These are phyloP conservation scores for Conidiobolus incongruus DNA, from an alignment of 371 early-diverging fungal species.

Conservation along the genomic window DNA sequence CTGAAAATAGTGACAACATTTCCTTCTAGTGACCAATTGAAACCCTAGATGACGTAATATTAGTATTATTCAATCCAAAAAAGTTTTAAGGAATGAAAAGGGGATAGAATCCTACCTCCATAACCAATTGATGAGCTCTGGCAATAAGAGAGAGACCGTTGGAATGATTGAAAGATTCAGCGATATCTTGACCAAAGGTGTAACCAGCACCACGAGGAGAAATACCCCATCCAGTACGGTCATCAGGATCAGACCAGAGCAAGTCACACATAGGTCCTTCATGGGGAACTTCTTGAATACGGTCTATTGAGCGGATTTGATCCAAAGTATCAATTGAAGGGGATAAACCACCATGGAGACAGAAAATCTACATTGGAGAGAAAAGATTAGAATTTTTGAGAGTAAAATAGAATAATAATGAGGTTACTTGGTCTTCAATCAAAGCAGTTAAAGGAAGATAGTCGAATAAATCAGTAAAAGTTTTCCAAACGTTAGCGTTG, in stretches of 20 bases:
- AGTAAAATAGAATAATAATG: background rate
- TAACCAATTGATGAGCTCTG: constrained; percentile 98
- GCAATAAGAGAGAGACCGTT: constrained; percentile 94
- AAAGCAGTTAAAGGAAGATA: constrained; percentile 94
- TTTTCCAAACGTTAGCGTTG: constrained; percentile 96
- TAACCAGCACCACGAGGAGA: constrained; percentile 98
- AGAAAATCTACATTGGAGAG: constrained; percentile 26
- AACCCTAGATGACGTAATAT: constrained; percentile 1
- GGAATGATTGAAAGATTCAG: constrained; percentile 88
- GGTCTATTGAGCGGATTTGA: constrained; percentile 89
- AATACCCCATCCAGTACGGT: constrained; percentile 95
- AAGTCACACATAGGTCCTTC: constrained; percentile 96
- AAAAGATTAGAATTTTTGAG: background rate
- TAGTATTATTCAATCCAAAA: background rate
- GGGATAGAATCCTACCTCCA: constrained; percentile 43
- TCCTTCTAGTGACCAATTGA: constrained; percentile 65
- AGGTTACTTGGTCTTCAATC: constrained; percentile 56
- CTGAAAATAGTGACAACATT: constrained; percentile 98
- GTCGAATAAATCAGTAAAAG: constrained; percentile 97
- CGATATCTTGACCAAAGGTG: constrained; percentile 90
- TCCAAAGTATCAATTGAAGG: constrained; percentile 95
- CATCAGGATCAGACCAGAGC: constrained; percentile 89
- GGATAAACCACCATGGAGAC: constrained; percentile 98
- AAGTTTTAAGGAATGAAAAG: background rate
- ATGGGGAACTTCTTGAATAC: constrained; percentile 97